Conservation (phyloP, 345 rosid genomes). For the Melaleuca quinquenervia region DNA sequence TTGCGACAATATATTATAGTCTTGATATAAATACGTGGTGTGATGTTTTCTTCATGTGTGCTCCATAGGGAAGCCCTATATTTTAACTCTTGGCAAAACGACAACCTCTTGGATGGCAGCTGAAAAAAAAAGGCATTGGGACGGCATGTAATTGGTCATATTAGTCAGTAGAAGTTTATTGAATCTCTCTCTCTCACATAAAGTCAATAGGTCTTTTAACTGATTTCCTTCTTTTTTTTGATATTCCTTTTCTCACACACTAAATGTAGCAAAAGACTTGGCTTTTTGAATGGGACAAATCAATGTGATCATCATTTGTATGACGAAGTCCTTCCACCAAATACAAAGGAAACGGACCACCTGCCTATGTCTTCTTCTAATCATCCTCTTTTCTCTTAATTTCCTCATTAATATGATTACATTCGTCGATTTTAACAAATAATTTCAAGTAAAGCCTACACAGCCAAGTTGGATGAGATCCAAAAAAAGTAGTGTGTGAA, state of each 20-base stretch:
- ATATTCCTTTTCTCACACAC: too few relatives aligned
- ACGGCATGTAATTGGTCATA: background rate
- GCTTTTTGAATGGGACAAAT: accelerated
- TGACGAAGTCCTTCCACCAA: background rate
- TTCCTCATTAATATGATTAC: background rate
- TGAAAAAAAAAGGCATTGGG: background rate
- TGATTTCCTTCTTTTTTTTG: too few relatives aligned
- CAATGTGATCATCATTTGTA: background rate
- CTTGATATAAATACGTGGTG: too few relatives aligned
- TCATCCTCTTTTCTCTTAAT: background rate
- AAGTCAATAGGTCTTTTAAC: too few relatives aligned
- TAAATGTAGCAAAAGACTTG: background rate
- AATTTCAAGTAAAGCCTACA: background rate
- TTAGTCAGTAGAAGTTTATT: background rate
- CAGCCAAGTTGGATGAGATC: background rate
- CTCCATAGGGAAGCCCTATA: too few relatives aligned
- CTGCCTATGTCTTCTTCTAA: background rate
- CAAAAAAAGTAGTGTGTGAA: background rate
- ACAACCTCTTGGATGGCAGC: background rate
- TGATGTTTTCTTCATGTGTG: too few relatives aligned
- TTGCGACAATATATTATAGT: too few relatives aligned
- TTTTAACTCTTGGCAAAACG: too few relatives aligned
- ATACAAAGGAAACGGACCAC: background rate
- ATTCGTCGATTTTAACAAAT: too few relatives aligned
- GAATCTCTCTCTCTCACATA: too few relatives aligned